Evolutionary conservation across 805 yeast genomes (phyloP).

Genomic region (Millerago galiae): DNA sequence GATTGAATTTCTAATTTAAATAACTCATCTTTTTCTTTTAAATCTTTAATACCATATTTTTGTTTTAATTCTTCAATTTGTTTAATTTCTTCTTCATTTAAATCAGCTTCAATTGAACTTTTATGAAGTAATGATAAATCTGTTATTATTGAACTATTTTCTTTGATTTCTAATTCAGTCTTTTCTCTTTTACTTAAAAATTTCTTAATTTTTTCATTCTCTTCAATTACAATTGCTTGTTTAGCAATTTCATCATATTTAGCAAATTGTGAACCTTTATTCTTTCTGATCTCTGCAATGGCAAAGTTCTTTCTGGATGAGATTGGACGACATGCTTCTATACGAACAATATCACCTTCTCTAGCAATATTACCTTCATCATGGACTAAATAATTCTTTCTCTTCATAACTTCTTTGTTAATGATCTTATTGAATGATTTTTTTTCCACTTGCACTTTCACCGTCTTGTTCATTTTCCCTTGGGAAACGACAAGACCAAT

Average conservation of each 20-base stretch:
- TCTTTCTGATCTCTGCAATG: slow-evolving; percentile 82
- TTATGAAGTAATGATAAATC: slow-evolving; percentile 26
- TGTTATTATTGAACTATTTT: slow-evolving; percentile 24
- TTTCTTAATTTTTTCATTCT: slow-evolving; percentile 44
- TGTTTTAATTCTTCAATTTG: slow-evolving; percentile 33
- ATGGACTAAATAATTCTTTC: slow-evolving; percentile 85
- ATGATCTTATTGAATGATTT: slow-evolving; percentile 64
- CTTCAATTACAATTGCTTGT: slow-evolving; percentile 59
- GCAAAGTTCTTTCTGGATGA: slow-evolving; percentile 82
- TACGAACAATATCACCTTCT: slow-evolving; percentile 93
- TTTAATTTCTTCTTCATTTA: slow-evolving; percentile 29
- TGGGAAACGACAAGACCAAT: slow-evolving; percentile 91
- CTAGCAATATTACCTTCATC: slow-evolving; percentile 89
- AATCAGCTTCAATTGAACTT: slow-evolving; percentile 21
- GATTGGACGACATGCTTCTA: slow-evolving; percentile 81
- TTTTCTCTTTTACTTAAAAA: slow-evolving; percentile 45
- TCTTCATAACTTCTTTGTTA: slow-evolving; percentile 66
- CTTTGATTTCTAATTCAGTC: slow-evolving; percentile 24
- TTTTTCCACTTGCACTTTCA: slow-evolving; percentile 83
- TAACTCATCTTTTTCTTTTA: slow-evolving; percentile 38
- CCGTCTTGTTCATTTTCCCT: slow-evolving; percentile 94
- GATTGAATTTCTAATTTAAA: slow-evolving; percentile 33
- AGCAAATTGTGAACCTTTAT: slow-evolving; percentile 89
- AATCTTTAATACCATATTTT: slow-evolving; percentile 39
- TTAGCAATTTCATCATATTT: slow-evolving; percentile 71